A percentile compares a stretch with the other conserved stretches of the same genome.
These are phyloP conservation scores for Karstenula rhodostoma DNA, from an alignment of 2,329 filamentous ascomycete genomes.

Conservation along the genomic window DNA sequence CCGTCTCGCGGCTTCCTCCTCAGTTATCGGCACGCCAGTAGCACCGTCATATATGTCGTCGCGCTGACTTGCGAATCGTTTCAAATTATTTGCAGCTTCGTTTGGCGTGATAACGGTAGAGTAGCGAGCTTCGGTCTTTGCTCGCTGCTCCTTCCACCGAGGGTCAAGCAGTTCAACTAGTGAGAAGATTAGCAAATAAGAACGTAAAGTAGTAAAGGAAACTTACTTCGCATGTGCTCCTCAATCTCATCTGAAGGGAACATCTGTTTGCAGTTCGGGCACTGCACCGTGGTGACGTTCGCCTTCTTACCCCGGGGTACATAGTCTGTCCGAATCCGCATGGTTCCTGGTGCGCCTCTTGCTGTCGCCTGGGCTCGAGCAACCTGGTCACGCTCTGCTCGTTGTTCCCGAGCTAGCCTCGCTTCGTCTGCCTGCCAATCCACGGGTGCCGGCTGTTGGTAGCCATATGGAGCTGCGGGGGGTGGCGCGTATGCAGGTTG, in stretches of 20 bases:
- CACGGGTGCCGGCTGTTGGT: conserved; percentile 41
- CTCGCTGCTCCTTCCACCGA: conserved; percentile 93
- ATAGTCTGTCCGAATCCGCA: conserved; percentile 94
- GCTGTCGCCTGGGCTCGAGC: conserved; percentile 83
- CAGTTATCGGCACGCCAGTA: conserved; percentile 71
- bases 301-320: conserved; percentile 79
- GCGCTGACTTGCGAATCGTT: conserved; percentile 89
- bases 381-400: conserved; percentile 65
- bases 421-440: conserved; percentile 51
- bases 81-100: conserved; percentile 92
- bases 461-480: conserved; percentile 33
- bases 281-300: conserved; percentile 74
- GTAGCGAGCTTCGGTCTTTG: conserved; percentile 84
- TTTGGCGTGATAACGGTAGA: conserved; percentile 85
- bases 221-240: conserved; percentile 85
- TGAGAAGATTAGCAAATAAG: conserved; percentile 47
- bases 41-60: conserved; percentile 84
- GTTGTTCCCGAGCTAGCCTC: conserved; percentile 47
- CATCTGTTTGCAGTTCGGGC: conserved; percentile 91
- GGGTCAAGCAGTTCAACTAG: conserved; percentile 90
- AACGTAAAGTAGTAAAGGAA: conserved; percentile 8
- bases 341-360: conserved; percentile 70
- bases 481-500: conserved; percentile 39
- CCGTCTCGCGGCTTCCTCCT: conserved; percentile 76
- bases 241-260: conserved; percentile 88